phyloP scores from a whole-genome alignment of 441 rosid genomes.

The Euphorbia schlechtendalii region DNA sequence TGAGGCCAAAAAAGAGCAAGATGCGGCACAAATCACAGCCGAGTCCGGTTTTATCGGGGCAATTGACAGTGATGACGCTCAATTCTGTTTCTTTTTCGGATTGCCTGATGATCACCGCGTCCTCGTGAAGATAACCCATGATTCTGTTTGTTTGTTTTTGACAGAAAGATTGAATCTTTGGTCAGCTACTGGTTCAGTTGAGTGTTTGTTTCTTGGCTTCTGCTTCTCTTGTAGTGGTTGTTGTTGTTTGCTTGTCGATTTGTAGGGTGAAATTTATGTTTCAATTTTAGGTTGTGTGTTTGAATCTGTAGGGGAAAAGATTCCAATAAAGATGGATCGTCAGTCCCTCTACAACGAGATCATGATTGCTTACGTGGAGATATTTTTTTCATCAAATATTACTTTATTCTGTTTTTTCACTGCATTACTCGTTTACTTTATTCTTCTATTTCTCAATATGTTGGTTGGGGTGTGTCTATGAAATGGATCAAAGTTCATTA shows the following conservation, averaged over 20 bases:
- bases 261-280: not conserved
- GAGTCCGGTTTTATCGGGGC: slow-evolving; percentile 94
- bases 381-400: too few species aligned
- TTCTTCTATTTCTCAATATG: too few species aligned
- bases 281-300: too few species aligned
- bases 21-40: slow-evolving; percentile 91
- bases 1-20: slow-evolving; percentile 83
- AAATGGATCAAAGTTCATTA: too few species aligned
- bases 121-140: slow-evolving; percentile 79
- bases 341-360: too few species aligned
- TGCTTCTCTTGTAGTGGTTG: slow-evolving; percentile 28
- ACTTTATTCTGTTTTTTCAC: too few species aligned
- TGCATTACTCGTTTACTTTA: too few species aligned
- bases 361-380: too few species aligned
- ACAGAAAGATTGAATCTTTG: slow-evolving; percentile 11
- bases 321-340: too few species aligned
- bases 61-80: slow-evolving; percentile 65
- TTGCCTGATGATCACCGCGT: slow-evolving; percentile 63
- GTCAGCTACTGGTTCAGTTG: not conserved
- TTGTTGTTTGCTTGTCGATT: slow-evolving; percentile 10
- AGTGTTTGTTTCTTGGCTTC: slow-evolving; percentile 22
- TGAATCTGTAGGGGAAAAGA: too few species aligned
- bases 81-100: slow-evolving; percentile 72
- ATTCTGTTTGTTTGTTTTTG: not conserved
- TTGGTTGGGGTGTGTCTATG: too few species aligned